These are phyloP conservation scores for Ceriops decandra DNA, from an alignment of 345 rosid species.

Conservation along the genomic window DNA sequence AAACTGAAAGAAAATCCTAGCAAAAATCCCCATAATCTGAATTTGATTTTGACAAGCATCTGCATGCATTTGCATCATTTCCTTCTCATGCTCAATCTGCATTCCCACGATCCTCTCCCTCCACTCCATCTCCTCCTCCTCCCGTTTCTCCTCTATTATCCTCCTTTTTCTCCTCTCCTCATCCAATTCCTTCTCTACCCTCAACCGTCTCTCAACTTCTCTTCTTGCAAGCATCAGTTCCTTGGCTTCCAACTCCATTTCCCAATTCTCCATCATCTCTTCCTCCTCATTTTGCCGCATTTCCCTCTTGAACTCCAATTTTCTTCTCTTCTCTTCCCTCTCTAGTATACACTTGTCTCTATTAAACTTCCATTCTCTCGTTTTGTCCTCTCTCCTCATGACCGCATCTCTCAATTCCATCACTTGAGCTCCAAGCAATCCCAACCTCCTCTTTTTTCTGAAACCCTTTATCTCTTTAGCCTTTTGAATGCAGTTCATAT, in stretches of 20 bases:
- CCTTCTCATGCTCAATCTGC: constrained; percentile 72
- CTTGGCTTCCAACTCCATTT: constrained; percentile 52
- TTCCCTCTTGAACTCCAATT: constrained; percentile 39
- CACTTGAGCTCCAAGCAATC: constrained; percentile 45
- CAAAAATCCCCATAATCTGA: constrained; percentile 67
- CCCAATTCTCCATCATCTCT: constrained; percentile 43
- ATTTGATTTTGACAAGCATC: constrained; percentile 71
- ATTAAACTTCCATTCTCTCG: constrained; percentile 48
- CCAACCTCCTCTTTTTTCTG: constrained; percentile 36
- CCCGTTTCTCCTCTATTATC: constrained; percentile 57
- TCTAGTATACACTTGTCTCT: constrained; percentile 39
- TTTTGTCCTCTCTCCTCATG: constrained; percentile 55
- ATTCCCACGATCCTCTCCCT: constrained; percentile 51
- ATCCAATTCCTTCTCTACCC: constrained; percentile 43
- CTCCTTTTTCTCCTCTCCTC: constrained; percentile 52
- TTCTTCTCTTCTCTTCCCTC: constrained; percentile 41
- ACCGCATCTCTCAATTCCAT: constrained; percentile 50
- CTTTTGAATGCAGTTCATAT: constrained; percentile 19
- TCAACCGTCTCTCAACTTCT: constrained; percentile 42
- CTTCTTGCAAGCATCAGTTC: constrained; percentile 42
- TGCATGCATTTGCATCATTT: constrained; percentile 66
- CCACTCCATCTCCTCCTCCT: constrained; percentile 84
- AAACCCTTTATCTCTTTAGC: constrained; percentile 33
- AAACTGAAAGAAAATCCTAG: constrained; percentile 59
- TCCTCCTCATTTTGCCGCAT: constrained; percentile 30